Evolutionary conservation across 441 rosid genomes (phyloP).

Genomic region (Sinapis alba): DNA sequence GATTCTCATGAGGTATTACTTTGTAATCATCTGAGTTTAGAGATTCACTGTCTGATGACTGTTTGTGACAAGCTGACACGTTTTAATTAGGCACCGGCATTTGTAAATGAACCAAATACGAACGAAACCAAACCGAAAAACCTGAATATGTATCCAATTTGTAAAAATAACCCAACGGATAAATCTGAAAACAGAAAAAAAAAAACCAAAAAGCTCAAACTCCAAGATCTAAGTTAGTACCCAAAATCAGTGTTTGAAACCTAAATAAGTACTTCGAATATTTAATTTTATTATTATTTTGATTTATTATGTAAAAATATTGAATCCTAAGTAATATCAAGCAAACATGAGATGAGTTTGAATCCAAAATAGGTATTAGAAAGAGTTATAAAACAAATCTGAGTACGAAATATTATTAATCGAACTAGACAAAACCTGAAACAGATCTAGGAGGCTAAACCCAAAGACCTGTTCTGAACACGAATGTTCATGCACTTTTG

Average conservation of each 20-base stretch:
- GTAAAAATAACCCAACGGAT: no score
- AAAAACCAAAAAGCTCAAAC: no score
- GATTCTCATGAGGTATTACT: conserved; percentile 52
- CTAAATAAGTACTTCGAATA: not conserved
- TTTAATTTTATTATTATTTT: no score
- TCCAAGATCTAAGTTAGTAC: no score
- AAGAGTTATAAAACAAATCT: not conserved
- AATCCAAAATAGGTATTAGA: not conserved
- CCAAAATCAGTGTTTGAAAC: not conserved
- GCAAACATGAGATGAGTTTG: not conserved
- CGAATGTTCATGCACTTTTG: not conserved
- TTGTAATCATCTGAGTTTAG: not conserved
- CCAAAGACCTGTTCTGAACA: not conserved
- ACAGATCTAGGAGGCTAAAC: not conserved
- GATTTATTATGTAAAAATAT: not conserved
- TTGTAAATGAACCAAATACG: not conserved
- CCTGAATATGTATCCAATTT: no score
- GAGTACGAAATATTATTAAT: not conserved
- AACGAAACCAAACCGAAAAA: not conserved
- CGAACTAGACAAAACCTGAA: no score
- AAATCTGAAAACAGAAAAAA: no score
- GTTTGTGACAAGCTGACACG: not conserved
- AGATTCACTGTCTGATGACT: not conserved
- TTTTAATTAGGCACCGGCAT: not conserved
- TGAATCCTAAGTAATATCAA: not conserved